Percentiles rank a stretch among this genome's conserved stretches.
Conservation (phyloP, 2,329 filamentous ascomycete genomes). For the Fusarium nygamai region DNA sequence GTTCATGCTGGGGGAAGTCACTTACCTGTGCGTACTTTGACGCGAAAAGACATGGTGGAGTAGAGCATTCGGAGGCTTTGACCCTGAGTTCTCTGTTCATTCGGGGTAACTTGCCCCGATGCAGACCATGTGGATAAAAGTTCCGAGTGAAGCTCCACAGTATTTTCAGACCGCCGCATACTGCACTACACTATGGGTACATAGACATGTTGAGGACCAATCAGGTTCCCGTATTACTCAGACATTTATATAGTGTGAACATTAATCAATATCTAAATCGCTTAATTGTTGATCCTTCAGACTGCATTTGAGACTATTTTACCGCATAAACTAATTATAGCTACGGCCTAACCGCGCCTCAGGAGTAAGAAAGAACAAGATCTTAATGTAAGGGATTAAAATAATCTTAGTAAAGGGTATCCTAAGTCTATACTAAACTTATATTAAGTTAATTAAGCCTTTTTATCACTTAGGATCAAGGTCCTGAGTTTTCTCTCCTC, state of each 20-base stretch:
- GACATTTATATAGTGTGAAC: no score
- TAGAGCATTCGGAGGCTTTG: background rate
- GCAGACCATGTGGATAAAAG: rapidly evolving
- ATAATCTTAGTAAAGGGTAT: no score
- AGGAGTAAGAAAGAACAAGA: no score
- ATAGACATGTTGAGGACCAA: background rate
- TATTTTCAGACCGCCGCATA: background rate
- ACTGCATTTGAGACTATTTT: no score
- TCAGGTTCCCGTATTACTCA: background rate
- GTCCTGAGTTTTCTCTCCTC: no score
- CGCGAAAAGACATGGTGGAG: background rate
- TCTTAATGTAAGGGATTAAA: no score
- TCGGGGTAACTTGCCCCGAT: background rate
- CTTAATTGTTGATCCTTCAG: rapidly evolving
- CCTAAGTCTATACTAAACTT: no score
- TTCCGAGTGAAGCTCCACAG: background rate
- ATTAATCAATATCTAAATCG: background rate
- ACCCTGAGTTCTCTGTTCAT: rapidly evolving
- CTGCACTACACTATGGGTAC: no score
- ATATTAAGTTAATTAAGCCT: no score
- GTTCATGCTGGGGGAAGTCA: rapidly evolving
- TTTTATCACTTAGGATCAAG: no score
- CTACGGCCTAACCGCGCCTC: rapidly evolving
- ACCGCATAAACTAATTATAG: background rate
- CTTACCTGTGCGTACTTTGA: no score